Base-by-base conservation (phyloP, 331 rosid genomes). In the Pyrus hybrid region DNA sequence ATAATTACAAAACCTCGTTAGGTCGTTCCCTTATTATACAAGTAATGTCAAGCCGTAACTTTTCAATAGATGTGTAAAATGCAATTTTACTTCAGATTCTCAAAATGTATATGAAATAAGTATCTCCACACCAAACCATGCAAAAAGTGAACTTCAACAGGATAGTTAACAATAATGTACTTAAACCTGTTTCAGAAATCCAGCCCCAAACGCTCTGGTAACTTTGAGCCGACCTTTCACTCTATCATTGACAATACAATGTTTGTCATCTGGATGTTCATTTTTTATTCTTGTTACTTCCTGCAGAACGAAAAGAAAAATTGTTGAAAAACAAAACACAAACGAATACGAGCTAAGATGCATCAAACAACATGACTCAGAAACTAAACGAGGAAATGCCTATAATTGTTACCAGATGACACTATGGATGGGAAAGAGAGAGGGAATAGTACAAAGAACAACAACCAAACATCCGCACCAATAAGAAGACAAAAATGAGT, bases 201-300 rank as follows among this genome's bases (percentile, higher is more conserved):
- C 98, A 14, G 98, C 98, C 51, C 98, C 98, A 82, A 93, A 93
- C 5, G 98, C 97, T 84, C 98, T 83, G 68, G 98, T 93, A 79
- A 93, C 98, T 85, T 93, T 93, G 47, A 93, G 97, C 67, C 98
- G 98, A 5, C 98, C 98, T 83, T 93, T 93, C 74, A 93, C 98
- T 89, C 98, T 85, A 86, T 85, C 97, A 68, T 93, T 93, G 82
- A 89, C 91, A 79, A 93, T 91, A 56, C 98, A 93, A 0, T 87
- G 87, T 77, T 82, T 80, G 83, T 93, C 98, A 84, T 93, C 98
- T 29, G 97, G 98, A 77, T 93, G 98, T 80, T 93, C 98, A 60
- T 79, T 86, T 83, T 93, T 93, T 71, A 93, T 93, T 85, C 98
- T 89, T 41, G 82, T 82, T 76, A 93, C 71, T 87, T 93, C 98